These are phyloP conservation scores for Skeletonema potamos DNA, from an alignment of 108 stramenopile species.

Conservation along the genomic window DNA sequence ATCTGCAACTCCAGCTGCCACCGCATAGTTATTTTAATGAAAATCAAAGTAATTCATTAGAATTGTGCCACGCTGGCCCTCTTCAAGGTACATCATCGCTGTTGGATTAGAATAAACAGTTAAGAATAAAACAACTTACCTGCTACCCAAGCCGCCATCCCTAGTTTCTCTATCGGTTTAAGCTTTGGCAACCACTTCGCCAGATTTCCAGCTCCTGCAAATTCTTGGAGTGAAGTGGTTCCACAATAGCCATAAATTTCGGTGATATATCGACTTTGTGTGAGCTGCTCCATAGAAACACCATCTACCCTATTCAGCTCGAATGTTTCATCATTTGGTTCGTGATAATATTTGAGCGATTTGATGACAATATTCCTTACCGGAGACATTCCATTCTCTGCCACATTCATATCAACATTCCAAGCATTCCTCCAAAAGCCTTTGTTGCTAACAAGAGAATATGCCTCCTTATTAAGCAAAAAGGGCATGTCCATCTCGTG, in stretches of 20 bases:
- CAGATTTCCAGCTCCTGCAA: slow-evolving; percentile 34
- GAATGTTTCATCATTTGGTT: slow-evolving; percentile 62
- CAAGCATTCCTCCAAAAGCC: slow-evolving; percentile 58
- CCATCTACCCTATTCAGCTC: slow-evolving; percentile 84
- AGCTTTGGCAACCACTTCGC: slow-evolving; percentile 24
- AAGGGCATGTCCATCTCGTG: slow-evolving; percentile 33
- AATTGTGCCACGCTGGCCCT: too few species aligned
- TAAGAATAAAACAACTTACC: too few species aligned
- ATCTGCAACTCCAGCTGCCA: slow-evolving; percentile 71
- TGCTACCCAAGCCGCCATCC: slow-evolving; percentile 65
- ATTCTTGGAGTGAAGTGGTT: slow-evolving; percentile 58
- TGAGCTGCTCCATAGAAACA: slow-evolving; percentile 78
- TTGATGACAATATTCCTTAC: slow-evolving; percentile 36
- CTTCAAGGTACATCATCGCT: too few species aligned
- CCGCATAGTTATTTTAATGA: too few species aligned
- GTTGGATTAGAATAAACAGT: too few species aligned
- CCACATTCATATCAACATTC: slow-evolving; percentile 34
- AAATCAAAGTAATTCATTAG: too few species aligned
- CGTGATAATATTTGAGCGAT: slow-evolving; percentile 45
- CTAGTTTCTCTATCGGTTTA: slow-evolving; percentile 54
- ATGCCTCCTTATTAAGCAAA: slow-evolving; percentile 19
- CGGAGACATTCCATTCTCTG: not conserved
- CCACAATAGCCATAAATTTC: slow-evolving; percentile 79
- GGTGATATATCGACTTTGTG: slow-evolving; percentile 62
- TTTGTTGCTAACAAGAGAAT: slow-evolving; percentile 41